phyloP scores from a whole-genome alignment of 2,329 filamentous ascomycete species.

The Chalaropsis ovoidea region DNA sequence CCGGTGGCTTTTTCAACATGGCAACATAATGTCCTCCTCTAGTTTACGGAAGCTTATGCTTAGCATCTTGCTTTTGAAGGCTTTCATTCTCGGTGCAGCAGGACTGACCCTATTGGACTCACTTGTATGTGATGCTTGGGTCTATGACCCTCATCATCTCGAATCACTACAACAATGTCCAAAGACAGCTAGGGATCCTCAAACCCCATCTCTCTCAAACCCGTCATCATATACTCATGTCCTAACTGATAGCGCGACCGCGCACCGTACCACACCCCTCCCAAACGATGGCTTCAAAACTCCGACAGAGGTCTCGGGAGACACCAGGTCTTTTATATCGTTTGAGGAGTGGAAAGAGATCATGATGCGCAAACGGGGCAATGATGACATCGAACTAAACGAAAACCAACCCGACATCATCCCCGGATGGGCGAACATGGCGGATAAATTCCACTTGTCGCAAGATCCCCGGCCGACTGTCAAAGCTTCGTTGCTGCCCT shows the following conservation, averaged over 20 bases:
- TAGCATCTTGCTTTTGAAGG: background rate
- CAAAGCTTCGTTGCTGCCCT: background rate
- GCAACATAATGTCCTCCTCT: background rate
- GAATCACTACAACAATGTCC: constrained; percentile 8
- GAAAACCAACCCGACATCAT: background rate
- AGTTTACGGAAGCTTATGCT: background rate
- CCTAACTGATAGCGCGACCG: background rate
- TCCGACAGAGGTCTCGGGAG: background rate
- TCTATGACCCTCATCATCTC: background rate
- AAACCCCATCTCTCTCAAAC: background rate
- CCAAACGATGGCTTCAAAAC: background rate
- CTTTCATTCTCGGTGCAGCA: background rate
- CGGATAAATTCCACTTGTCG: background rate
- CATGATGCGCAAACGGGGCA: constrained; percentile 18
- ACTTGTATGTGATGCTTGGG: background rate
- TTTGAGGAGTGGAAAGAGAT: constrained; percentile 25
- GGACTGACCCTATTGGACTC: background rate
- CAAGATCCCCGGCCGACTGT: background rate
- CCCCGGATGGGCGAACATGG: background rate
- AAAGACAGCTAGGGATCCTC: background rate
- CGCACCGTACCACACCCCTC: background rate
- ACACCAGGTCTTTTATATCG: constrained; percentile 6
- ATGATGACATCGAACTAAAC: background rate
- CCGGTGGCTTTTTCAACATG: background rate
- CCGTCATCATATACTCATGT: background rate